Evolutionary conservation across 2,329 filamentous ascomycete genomes (phyloP).

Genomic region (Dactylellina cionopaga): DNA sequence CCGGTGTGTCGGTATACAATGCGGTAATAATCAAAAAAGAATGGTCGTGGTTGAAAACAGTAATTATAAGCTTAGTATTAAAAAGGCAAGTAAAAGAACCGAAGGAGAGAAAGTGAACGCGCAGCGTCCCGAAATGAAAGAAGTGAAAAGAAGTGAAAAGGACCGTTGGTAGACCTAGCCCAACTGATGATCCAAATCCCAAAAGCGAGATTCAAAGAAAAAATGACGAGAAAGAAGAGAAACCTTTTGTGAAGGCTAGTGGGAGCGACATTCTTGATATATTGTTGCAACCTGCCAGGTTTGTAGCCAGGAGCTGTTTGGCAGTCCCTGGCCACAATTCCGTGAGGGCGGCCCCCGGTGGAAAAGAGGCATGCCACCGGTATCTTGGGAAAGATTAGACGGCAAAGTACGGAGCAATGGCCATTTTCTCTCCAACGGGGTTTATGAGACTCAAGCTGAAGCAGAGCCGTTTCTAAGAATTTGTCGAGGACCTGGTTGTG

Average conservation of each 20-base stretch:
- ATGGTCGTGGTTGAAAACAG: slow-evolving; percentile 27
- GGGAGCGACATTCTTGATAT: slow-evolving; percentile 48
- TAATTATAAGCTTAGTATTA: slow-evolving; percentile 32
- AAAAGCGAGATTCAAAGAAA: slow-evolving; percentile 33
- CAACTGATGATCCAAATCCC: slow-evolving; percentile 43
- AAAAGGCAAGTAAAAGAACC: slow-evolving; percentile 29
- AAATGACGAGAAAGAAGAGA: slow-evolving; percentile 55
- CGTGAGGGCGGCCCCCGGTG: too few species aligned
- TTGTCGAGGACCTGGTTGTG: neutral
- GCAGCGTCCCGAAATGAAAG: slow-evolving; percentile 39
- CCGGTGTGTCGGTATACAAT: slow-evolving; percentile 10
- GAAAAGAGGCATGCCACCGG: too few species aligned
- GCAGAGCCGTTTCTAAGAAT: slow-evolving; percentile 31
- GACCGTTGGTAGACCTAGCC: slow-evolving; percentile 35
- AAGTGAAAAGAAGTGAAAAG: slow-evolving; percentile 24
- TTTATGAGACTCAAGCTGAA: slow-evolving; percentile 30
- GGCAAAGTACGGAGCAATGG: slow-evolving; percentile 4
- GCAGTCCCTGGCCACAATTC: slow-evolving; percentile 24
- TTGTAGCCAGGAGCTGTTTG: slow-evolving; percentile 42
- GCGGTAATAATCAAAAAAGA: slow-evolving; percentile 7
- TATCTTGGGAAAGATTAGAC: slow-evolving; percentile 46
- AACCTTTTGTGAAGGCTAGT: slow-evolving; percentile 31
- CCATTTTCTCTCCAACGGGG: neutral
- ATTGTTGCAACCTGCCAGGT: slow-evolving; percentile 34
- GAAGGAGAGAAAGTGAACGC: slow-evolving; percentile 49